Conservation (phyloP, 371 early-diverging fungal species). For the Mucor ambiguus region DNA sequence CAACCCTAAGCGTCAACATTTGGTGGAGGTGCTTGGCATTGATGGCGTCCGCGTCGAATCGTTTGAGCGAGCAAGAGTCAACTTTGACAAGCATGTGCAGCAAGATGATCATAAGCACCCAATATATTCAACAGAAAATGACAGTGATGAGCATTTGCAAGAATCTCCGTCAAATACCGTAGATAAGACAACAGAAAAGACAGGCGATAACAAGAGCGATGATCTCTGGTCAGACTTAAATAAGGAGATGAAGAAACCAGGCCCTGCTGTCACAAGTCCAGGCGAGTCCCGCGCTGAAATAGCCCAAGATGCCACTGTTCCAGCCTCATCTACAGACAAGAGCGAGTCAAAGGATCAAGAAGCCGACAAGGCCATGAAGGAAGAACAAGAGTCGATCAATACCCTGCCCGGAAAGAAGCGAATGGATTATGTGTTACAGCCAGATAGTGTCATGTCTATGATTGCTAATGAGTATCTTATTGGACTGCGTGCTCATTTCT, state of each 20-base stretch:
- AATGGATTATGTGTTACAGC: constrained; percentile 50
- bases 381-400: constrained; percentile 20
- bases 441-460: constrained; percentile 55
- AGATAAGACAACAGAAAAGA: background rate
- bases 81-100: constrained; percentile 10
- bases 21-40: constrained; percentile 48
- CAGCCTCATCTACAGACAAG: background rate
- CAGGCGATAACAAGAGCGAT: background rate
- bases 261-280: constrained; percentile 37
- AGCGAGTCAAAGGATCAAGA: constrained; percentile 19
- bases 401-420: constrained; percentile 36
- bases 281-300: constrained; percentile 37
- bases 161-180: background rate
- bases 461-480: constrained; percentile 56
- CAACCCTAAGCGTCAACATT: constrained; percentile 26
- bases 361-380: constrained; percentile 1
- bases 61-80: constrained; percentile 2
- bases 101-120: no score
- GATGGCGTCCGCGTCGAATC: constrained; percentile 41
- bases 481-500: constrained; percentile 53
- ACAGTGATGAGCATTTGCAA: background rate
- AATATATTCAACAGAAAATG: background rate
- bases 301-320: constrained; percentile 36
- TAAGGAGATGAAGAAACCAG: constrained; percentile 40
- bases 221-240: constrained; percentile 38